Conservation (phyloP, 371 early-diverging fungal species). For the Enterocytospora artemiae region DNA sequence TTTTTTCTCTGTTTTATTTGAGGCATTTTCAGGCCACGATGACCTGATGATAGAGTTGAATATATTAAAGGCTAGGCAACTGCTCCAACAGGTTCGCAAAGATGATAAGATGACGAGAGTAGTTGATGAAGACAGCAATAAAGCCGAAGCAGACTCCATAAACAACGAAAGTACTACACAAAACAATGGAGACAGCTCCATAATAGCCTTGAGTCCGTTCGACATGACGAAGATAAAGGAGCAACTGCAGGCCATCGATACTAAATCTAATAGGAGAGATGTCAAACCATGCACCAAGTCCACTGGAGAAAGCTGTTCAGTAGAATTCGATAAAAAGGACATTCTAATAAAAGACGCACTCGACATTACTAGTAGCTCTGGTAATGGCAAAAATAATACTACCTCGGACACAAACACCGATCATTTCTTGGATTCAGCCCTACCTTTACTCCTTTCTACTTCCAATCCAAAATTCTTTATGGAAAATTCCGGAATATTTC, state of each 20-base stretch:
- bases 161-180: too few relatives aligned
- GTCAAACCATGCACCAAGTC: too few relatives aligned
- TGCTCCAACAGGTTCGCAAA: neutral
- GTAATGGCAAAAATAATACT: neutral
- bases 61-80: conserved; percentile 21
- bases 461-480: conserved; percentile 26
- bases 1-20: conserved; percentile 27
- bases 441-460: conserved; percentile 8
- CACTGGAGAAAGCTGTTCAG: neutral
- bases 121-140: neutral
- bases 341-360: neutral
- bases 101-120: neutral
- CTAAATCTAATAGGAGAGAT: neutral
- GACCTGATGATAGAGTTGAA: conserved; percentile 34
- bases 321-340: neutral
- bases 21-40: conserved; percentile 9
- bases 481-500: conserved; percentile 31
- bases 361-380: neutral
- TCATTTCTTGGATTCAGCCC: conserved; percentile 5
- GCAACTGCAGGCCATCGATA: neutral
- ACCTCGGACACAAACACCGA: neutral
- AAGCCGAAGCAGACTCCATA: neutral
- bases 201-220: neutral
- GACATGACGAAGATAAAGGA: conserved; percentile 4
- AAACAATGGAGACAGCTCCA: neutral